A percentile compares a stretch with the other conserved stretches of the same genome.
Conservation (phyloP, 805 yeast species). For the Pichia sporocuriosa region DNA sequence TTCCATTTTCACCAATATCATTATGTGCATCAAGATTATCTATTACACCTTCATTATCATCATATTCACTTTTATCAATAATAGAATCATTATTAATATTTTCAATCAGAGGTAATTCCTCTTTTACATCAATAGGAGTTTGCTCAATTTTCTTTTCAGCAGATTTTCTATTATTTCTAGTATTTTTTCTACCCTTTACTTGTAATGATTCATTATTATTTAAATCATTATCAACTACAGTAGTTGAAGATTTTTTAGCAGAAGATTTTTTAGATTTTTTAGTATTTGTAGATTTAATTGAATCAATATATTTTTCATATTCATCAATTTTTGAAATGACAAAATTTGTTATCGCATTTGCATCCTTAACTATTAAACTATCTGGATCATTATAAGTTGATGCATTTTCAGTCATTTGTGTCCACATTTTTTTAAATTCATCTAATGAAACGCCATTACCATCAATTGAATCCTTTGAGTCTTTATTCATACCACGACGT, state of each 20-base stretch:
- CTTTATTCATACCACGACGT: neutral
- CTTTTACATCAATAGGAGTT: too few species aligned
- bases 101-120: too few species aligned
- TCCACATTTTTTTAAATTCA: constrained; percentile 52
- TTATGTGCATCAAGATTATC: too few species aligned
- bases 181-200: neutral
- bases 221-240: neutral
- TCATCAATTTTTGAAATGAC: constrained; percentile 45
- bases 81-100: too few species aligned
- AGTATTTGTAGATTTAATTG: neutral
- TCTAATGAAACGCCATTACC: constrained; percentile 32
- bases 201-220: neutral
- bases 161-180: too few species aligned
- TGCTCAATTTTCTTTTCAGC: too few species aligned
- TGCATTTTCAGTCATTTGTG: constrained; percentile 64
- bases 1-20: neutral
- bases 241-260: neutral
- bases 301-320: constrained; percentile 18
- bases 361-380: constrained; percentile 60
- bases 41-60: too few species aligned
- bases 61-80: too few species aligned
- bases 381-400: constrained; percentile 59
- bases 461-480: constrained; percentile 8
- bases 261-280: neutral
- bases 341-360: constrained; percentile 47